Percentiles rank a stretch among this genome's conserved stretches.
These are phyloP conservation scores for Ganoderma lucidum DNA, from an alignment of 1,284 basidiomycete species.

Conservation along the genomic window DNA sequence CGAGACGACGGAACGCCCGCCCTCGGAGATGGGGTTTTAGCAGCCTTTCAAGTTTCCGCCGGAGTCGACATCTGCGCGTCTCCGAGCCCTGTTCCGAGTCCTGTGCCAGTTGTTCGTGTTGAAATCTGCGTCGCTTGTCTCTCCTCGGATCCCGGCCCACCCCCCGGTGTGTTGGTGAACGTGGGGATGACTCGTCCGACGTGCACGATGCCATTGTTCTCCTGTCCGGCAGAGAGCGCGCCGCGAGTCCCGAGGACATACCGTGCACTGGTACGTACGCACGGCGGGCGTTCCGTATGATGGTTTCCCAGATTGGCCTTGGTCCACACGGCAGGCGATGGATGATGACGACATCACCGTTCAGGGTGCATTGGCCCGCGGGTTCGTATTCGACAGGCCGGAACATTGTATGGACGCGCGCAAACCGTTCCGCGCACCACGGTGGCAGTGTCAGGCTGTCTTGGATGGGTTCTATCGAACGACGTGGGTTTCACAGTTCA, in stretches of 20 bases:
- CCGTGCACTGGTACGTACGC: background rate
- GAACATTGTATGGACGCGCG: background rate
- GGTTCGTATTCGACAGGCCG: background rate
- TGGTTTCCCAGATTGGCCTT: background rate
- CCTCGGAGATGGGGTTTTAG: background rate
- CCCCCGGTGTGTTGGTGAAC: slow-evolving; percentile 2
- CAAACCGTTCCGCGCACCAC: background rate
- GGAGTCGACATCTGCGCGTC: background rate
- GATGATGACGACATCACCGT: background rate
- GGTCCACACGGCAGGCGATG: background rate
- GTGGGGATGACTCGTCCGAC: background rate
- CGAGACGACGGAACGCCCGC: slow-evolving; percentile 9
- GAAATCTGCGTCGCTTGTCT: background rate
- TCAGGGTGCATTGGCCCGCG: background rate
- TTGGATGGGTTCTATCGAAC: background rate
- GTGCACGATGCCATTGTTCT: background rate
- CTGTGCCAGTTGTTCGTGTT: background rate
- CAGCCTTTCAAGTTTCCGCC: slow-evolving; percentile 4
- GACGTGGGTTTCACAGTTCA: background rate
- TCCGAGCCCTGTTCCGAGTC: background rate
- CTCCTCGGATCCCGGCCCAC: background rate
- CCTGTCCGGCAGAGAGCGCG: background rate
- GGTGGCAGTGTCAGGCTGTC: background rate
- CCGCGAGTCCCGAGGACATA: background rate
- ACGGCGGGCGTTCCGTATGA: background rate